A percentile compares a stretch with the other conserved stretches of the same genome.
These are phyloP conservation scores for Microglena sp. DNA, from an alignment of 139 green algal genomes.

Conservation along the genomic window DNA sequence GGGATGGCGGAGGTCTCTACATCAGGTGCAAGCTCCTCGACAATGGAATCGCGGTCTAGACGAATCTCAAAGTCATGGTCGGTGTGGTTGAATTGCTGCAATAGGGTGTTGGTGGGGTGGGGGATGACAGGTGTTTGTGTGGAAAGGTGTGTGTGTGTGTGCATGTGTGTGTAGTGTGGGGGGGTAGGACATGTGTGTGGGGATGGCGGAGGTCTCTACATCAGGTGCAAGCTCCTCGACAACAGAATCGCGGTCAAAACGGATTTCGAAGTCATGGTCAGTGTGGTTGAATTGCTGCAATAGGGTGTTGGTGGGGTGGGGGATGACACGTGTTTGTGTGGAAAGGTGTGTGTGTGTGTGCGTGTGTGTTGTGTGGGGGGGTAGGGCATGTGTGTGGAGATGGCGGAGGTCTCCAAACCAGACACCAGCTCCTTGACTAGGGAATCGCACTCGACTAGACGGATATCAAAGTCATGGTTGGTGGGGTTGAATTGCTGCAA, in stretches of 20 bases:
- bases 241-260: slow-evolving; percentile 52
- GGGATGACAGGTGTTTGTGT: not conserved
- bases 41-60: slow-evolving; percentile 51
- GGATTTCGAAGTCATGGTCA: slow-evolving; percentile 85
- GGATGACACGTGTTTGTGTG: not conserved
- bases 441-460: slow-evolving; percentile 57
- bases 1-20: slow-evolving; percentile 49
- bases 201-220: slow-evolving; percentile 45
- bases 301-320: not conserved
- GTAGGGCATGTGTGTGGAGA: slow-evolving; percentile 49
- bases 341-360: slow-evolving; percentile 4
- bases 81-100: slow-evolving; percentile 63
- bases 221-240: slow-evolving; percentile 47
- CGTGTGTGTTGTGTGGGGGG: slow-evolving; percentile 7
- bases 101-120: too few species aligned
- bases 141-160: not conserved
- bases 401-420: slow-evolving; percentile 40
- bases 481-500: not conserved
- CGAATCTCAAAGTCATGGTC: slow-evolving; percentile 85
- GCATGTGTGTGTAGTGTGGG: not conserved
- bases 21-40: slow-evolving; percentile 48
- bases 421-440: slow-evolving; percentile 38
- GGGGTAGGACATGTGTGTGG: too few species aligned
- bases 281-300: slow-evolving; percentile 65
- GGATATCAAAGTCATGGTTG: slow-evolving; percentile 83